Percentiles rank a stretch among this genome's conserved stretches.
These are phyloP conservation scores for Mycena epipterygia DNA, from an alignment of 768 basidiomycete genomes.

Conservation along the genomic window DNA sequence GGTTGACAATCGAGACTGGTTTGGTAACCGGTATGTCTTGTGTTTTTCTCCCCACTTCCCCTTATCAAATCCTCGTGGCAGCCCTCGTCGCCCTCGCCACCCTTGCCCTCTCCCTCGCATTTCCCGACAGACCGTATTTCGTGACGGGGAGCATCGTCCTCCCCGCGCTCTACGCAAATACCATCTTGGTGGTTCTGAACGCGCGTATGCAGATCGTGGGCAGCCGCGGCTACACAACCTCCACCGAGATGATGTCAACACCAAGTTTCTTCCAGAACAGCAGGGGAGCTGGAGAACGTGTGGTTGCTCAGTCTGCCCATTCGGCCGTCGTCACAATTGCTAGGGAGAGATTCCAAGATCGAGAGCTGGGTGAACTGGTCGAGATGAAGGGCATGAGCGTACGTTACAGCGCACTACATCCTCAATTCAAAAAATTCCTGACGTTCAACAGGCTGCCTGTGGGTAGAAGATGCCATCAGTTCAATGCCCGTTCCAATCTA, in stretches of 20 bases:
- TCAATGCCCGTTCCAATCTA: no score
- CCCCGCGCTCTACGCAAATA: neutral
- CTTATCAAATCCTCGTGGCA: neutral
- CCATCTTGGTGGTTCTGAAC: neutral
- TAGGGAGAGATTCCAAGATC: no score
- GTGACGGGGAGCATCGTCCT: neutral
- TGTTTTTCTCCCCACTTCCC: neutral
- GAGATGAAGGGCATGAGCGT: no score
- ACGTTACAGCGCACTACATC: no score
- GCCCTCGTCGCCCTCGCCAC: neutral
- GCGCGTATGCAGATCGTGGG: neutral
- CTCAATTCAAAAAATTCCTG: no score
- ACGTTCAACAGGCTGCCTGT: no score
- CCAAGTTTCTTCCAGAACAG: no score
- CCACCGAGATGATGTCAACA: neutral
- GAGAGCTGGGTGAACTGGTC: no score
- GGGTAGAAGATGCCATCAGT: no score
- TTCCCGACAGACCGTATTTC: neutral
- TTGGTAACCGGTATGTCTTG: neutral
- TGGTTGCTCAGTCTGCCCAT: no score
- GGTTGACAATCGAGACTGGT: neutral
- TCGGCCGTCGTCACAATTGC: no score
- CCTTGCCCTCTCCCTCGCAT: neutral
- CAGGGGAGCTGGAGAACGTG: no score
- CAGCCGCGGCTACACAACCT: neutral